Evolutionary conservation across 805 yeast genomes (phyloP).

Genomic region (Candida easanensis): DNA sequence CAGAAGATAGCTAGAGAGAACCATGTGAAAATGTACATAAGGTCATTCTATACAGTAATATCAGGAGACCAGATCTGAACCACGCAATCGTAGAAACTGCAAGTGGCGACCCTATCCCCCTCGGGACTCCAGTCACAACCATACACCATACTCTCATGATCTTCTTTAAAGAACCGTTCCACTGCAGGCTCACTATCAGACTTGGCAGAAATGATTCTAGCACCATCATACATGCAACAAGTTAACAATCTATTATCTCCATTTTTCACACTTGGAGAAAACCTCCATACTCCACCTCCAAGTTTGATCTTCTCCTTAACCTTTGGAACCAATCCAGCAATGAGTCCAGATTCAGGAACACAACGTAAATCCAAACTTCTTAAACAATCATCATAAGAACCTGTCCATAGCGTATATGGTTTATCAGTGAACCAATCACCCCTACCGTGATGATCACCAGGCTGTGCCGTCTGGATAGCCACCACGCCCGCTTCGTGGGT

Average conservation of each 20-base stretch:
- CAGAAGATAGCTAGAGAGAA: conserved; percentile 23
- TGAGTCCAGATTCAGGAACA: conserved; percentile 37
- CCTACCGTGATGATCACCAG: conserved; percentile 32
- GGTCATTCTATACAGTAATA: neutral
- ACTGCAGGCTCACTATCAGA: conserved; percentile 27
- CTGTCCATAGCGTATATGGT: conserved; percentile 68
- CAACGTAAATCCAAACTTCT: conserved; percentile 68
- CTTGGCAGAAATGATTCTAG: conserved; percentile 54
- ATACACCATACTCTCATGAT: conserved; percentile 90
- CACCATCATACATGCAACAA: conserved; percentile 97
- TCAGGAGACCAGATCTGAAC: conserved; percentile 66
- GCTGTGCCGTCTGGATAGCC: conserved; percentile 60
- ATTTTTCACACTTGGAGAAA: conserved; percentile 55
- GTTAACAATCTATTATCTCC: conserved; percentile 53
- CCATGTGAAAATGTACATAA: neutral
- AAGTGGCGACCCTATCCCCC: conserved; percentile 59
- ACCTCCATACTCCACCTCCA: conserved; percentile 96
- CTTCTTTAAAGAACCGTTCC: conserved; percentile 50
- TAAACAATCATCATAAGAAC: conserved; percentile 85
- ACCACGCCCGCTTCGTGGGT: conserved; percentile 92
- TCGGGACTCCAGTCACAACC: conserved; percentile 84
- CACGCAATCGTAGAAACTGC: conserved; percentile 87
- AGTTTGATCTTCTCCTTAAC: conserved; percentile 45
- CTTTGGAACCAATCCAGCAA: conserved; percentile 52
- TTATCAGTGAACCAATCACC: conserved; percentile 41